Evolutionary conservation across 768 basidiomycete species (phyloP).

Genomic region (Termitomyces sp.): DNA sequence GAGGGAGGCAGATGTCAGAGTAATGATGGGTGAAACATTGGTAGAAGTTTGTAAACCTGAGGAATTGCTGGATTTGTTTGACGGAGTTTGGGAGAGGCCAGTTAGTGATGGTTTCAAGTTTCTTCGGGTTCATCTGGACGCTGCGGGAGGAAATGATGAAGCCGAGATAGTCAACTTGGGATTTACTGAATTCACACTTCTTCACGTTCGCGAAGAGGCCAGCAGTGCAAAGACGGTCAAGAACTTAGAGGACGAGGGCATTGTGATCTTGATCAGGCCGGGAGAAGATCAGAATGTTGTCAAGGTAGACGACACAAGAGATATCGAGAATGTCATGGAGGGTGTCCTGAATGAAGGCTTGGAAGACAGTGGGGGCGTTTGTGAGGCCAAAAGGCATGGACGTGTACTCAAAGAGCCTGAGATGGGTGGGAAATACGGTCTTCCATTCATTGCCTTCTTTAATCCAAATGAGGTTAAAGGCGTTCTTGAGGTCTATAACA

Average conservation of each 20-base stretch:
- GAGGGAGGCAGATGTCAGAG: too few species aligned
- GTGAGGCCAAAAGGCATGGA: slow-evolving; percentile 27
- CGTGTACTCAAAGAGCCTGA: slow-evolving; percentile 32
- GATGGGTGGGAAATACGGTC: slow-evolving; percentile 33
- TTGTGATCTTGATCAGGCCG: slow-evolving; percentile 22
- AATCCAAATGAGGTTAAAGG: slow-evolving; percentile 32
- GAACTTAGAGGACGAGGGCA: slow-evolving; percentile 23
- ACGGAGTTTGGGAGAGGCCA: slow-evolving; percentile 32
- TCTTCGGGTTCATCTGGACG: slow-evolving; percentile 18
- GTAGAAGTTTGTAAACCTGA: too few species aligned
- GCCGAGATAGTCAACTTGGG: too few species aligned
- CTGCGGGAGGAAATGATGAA: slow-evolving; percentile 18
- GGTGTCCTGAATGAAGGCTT: too few species aligned
- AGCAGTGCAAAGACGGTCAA: slow-evolving; percentile 26
- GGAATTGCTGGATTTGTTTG: slow-evolving; percentile 31
- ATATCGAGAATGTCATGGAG: too few species aligned
- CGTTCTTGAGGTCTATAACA: slow-evolving; percentile 40
- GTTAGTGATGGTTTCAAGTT: too few species aligned
- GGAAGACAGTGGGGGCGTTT: not conserved
- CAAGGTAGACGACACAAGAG: too few species aligned
- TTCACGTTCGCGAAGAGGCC: slow-evolving; percentile 37
- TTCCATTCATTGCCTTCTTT: slow-evolving; percentile 36
- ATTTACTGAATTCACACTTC: too few species aligned
- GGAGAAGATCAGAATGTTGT: too few species aligned
- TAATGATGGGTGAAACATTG: too few species aligned